These are phyloP conservation scores for Gymnopus androsaceus DNA, from an alignment of 1,284 basidiomycete species.

Conservation along the genomic window DNA sequence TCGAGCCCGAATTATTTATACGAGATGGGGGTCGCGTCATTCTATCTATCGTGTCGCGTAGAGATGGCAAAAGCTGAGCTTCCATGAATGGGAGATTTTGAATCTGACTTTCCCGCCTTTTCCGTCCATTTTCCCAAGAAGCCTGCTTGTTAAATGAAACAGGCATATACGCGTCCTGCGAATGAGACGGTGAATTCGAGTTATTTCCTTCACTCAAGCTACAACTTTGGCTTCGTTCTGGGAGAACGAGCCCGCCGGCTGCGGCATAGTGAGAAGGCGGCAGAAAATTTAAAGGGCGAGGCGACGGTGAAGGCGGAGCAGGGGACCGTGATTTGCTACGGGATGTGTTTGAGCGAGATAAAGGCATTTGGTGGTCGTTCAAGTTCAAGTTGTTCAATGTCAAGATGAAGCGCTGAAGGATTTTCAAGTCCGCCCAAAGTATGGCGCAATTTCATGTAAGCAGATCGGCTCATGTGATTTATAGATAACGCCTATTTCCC, in stretches of 20 bases:
- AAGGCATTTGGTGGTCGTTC: constrained; percentile 31
- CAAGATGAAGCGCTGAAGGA: no score
- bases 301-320: constrained; percentile 23
- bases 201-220: constrained; percentile 8
- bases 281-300: constrained; percentile 42
- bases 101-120: constrained; percentile 47
- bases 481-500: no score
- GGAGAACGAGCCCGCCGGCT: constrained; percentile 48
- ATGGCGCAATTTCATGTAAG: no score
- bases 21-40: constrained; percentile 60
- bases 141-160: constrained; percentile 23
- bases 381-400: no score
- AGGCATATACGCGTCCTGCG: constrained; percentile 25
- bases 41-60: constrained; percentile 67
- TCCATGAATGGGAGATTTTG: constrained; percentile 59
- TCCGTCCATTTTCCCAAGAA: constrained; percentile 22
- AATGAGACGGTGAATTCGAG: constrained; percentile 6
- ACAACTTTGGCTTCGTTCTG: constrained; percentile 16
- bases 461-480: no score
- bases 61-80: constrained; percentile 62
- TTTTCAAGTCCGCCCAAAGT: no score
- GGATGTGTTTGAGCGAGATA: constrained; percentile 27
- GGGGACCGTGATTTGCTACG: constrained; percentile 34
- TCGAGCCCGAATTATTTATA: constrained; percentile 16
- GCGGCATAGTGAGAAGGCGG: constrained; percentile 69